These are phyloP conservation scores for Pleurotus cornucopiae DNA, from an alignment of 768 basidiomycete genomes.

Conservation along the genomic window DNA sequence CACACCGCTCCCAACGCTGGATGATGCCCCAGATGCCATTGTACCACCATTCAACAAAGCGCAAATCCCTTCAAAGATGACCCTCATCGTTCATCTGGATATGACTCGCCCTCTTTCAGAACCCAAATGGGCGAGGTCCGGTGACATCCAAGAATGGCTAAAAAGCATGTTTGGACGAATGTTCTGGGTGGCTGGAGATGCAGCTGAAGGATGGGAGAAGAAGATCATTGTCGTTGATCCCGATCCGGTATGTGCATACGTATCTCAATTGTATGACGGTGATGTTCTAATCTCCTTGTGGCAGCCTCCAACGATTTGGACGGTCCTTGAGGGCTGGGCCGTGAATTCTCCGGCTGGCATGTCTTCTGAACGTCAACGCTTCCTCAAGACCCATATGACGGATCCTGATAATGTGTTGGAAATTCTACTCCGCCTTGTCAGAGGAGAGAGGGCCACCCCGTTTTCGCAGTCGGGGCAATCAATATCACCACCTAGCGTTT, in stretches of 20 bases:
- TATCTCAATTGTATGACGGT: not conserved
- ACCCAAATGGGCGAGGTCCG: constrained; percentile 95
- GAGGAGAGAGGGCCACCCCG: constrained; percentile 79
- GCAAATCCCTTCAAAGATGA: constrained; percentile 48
- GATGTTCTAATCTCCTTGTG: not conserved
- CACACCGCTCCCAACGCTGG: constrained; percentile 46
- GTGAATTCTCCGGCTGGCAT: constrained; percentile 76
- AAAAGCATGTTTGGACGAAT: constrained; percentile 83
- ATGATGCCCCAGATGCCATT: constrained; percentile 52
- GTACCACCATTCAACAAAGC: constrained; percentile 70
- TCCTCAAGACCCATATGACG: constrained; percentile 84
- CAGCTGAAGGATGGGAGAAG: constrained; percentile 90
- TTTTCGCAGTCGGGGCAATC: constrained; percentile 61
- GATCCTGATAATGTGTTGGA: constrained; percentile 89
- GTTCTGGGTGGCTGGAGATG: constrained; percentile 83
- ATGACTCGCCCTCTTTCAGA: constrained; percentile 86
- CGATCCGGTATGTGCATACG: constrained; percentile 70
- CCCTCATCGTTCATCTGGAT: constrained; percentile 79
- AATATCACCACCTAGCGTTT: constrained; percentile 56
- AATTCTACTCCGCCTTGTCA: constrained; percentile 86
- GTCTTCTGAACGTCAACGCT: constrained; percentile 75
- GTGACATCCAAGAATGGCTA: constrained; percentile 92
- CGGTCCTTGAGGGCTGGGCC: constrained; percentile 87
- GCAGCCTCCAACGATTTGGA: constrained; percentile 89
- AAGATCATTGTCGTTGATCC: constrained; percentile 92